Base-by-base conservation (phyloP, 805 yeast genomes). In the Teunomyces atbi region DNA sequence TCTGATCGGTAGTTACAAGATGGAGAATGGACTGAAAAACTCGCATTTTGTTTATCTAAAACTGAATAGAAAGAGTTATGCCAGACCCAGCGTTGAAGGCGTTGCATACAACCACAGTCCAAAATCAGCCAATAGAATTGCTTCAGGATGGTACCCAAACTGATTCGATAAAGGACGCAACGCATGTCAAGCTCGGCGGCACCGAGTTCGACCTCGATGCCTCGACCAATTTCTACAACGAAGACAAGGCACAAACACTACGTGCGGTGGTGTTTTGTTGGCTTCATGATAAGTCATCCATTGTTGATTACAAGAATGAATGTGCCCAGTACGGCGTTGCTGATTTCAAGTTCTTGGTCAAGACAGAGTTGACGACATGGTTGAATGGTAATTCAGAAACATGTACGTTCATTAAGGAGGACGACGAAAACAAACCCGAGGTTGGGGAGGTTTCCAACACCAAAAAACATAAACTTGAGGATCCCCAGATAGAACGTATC, bases 321-420 rank as follows among this genome's bases (percentile, higher is more conserved):
- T 88, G 96, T 52, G 84, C 81, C 56, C 77, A 75, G 42, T 69
- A 77, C 33, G 76, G 79, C 2, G 75, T 92, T 28, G 74, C 81
- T 2, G 88, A 88, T 51, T 78, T 92, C 60, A 82, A 88, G 47
- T 91, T 92, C 60, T 66, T 88, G 61, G 96, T 89, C 57, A 83
- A 95, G 66, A 83, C 89, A 6, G 96, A 92, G 60, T 75, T 92
- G 50, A 75, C 85, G 45, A 78, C 88, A 26, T 91, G 94, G 90
- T 74, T 92, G 43, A 78, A 77, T 49, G 96, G 96, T 3, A 74
- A 80, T 16, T 71, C 82, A 3, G 81, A 76, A 32, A 72, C 76
- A 19, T 82, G 88, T 51, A 78, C 81, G 45, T 83, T 77, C 59
- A 66, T 84, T 28, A 65, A 62, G 37, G 65, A 66, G 29, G 51